These are phyloP conservation scores for Choricystis sp. DNA, from an alignment of 139 green algal species.

Conservation along the genomic window DNA sequence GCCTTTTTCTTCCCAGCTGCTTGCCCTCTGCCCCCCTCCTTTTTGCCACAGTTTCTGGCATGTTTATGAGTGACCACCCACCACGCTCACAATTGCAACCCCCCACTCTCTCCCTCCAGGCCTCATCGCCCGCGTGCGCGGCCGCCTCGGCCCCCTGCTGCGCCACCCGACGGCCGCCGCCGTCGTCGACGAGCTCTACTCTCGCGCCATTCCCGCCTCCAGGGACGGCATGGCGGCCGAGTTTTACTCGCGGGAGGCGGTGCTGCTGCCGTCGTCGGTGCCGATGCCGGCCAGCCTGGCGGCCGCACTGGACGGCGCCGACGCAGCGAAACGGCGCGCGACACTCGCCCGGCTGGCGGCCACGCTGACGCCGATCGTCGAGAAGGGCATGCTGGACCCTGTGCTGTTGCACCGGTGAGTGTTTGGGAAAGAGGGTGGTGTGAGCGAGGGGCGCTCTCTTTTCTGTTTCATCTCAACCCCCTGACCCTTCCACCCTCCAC, in stretches of 20 bases:
- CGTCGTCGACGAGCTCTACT: slow-evolving; percentile 68
- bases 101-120: slow-evolving; percentile 17
- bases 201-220: slow-evolving; percentile 19
- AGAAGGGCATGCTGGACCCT: slow-evolving; percentile 76
- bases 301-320: slow-evolving; percentile 25
- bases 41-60: slow-evolving; percentile 6
- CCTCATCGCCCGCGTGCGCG: slow-evolving; percentile 44
- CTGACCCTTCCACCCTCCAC: not conserved
- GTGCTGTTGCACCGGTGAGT: slow-evolving; percentile 54
- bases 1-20: no score
- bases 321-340: slow-evolving; percentile 25
- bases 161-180: slow-evolving; percentile 60
- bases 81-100: not conserved
- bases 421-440: no score
- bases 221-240: slow-evolving; percentile 55
- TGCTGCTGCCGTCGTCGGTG: slow-evolving; percentile 32
- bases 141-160: slow-evolving; percentile 54
- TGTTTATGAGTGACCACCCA: slow-evolving; percentile 2
- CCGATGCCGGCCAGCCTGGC: slow-evolving; percentile 26
- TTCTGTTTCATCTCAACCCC: no score
- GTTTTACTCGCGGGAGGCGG: slow-evolving; percentile 62
- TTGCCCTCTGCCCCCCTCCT: not conserved
- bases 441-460: no score
- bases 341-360: slow-evolving; percentile 35
- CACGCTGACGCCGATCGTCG: slow-evolving; percentile 53